Percentiles rank a stretch among this genome's conserved stretches.
Conservation (phyloP, 805 yeast genomes). For the Candida tammaniensis region DNA sequence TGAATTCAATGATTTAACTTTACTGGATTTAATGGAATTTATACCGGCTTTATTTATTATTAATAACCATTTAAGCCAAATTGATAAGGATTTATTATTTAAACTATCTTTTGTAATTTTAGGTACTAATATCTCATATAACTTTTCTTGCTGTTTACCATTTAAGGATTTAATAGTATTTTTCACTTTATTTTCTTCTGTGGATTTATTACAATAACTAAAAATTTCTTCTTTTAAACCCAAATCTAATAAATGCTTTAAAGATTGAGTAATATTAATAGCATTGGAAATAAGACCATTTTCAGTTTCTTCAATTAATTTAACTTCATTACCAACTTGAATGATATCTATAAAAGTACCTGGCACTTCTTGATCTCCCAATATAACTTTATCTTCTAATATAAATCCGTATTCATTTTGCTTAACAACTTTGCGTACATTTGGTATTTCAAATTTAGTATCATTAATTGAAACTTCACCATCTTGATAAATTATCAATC, state of each 20-base stretch:
- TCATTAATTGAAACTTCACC: slow-evolving; percentile 3
- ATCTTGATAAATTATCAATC: slow-evolving; percentile 1
- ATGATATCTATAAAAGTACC: slow-evolving; percentile 1
- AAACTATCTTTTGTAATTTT: slow-evolving; percentile 29
- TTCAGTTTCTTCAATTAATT: background rate
- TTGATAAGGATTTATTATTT: slow-evolving; percentile 24
- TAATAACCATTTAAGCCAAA: slow-evolving; percentile 83
- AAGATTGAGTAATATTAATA: too few relatives aligned
- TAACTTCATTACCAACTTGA: background rate
- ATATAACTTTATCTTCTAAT: slow-evolving; percentile 2
- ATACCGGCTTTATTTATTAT: slow-evolving; percentile 41
- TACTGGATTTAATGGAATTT: slow-evolving; percentile 3
- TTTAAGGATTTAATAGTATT: slow-evolving; percentile 34
- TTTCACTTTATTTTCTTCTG: slow-evolving; percentile 30
- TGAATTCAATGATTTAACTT: slow-evolving; percentile 48
- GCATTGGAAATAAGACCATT: slow-evolving; percentile 1
- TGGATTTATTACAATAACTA: slow-evolving; percentile 17
- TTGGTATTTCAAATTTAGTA: slow-evolving; percentile 1
- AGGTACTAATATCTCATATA: slow-evolving; percentile 27
- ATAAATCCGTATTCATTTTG: slow-evolving; percentile 5
- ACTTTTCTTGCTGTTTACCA: slow-evolving; percentile 22
- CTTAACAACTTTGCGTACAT: slow-evolving; percentile 4
- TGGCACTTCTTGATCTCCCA: background rate
- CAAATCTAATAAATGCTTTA: background rate
- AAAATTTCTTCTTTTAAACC: slow-evolving; percentile 1